Evolutionary conservation across 2,329 filamentous ascomycete genomes (phyloP), one percentile per base, ranked within the genome.

Genomic region (Monilinia polystroma): DNA sequence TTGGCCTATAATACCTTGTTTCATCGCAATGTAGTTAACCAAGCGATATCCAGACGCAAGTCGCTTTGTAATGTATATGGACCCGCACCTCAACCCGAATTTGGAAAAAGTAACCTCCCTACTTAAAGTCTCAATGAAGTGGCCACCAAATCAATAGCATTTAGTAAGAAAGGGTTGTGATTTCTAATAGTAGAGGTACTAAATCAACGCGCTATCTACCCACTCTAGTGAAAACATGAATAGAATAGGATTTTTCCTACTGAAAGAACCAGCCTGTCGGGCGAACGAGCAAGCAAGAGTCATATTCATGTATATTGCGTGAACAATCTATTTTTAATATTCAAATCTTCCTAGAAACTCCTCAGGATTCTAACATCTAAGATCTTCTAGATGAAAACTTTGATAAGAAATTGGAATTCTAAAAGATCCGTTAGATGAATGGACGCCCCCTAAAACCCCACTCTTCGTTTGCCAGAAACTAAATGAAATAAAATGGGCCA

Each of bases 381-480:
- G 12, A 10, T 8, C 18, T 59, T 23, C 29, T 49, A 35, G 20
- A 59, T 49, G 43, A 49, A 11, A 59, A 35, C 7, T 38, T 35
- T 32, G 12, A 16, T 11, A 49, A 35, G 43, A 35, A 18, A 18
- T 23, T 49, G 26, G 18, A 35, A 35, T n/a, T 11, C 26, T 5
- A 23, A 49, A n/a, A 59, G 12, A 49, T 35, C 18, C 20, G 20
- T 23, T 20, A n/a, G n/a, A 55, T 38, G 20, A 55, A 55, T 10
- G 5, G 35, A 54, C 20, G 45, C 18, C 16, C 29, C 16, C 53
- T 29, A n/a, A 59, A 18, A 45, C 14, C 16, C 3, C 43, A 49
- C 35, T n/a, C 57, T 49, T 23, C 20, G 20, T 59, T 12, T 59
- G n/a, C 26, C 43, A n/a, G 43, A 59, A 59, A 59, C 43, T 23